Conservation (phyloP, 495 filamentous ascomycete genomes). For the Annulohypoxylon maeteangense region DNA sequence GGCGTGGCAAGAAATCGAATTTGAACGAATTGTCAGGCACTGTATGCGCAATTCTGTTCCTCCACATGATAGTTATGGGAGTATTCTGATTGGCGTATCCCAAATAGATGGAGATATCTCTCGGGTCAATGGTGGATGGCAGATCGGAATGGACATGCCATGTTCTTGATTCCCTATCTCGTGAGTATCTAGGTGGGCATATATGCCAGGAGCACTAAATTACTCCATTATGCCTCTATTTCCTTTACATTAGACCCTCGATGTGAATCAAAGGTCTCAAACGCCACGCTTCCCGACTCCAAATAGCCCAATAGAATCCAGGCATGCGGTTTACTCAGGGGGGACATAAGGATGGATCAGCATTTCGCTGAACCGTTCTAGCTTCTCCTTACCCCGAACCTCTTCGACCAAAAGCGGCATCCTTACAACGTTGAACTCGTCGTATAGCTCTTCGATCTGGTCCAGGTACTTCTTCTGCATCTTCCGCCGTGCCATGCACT, state of each 20-base stretch:
- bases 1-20: not conserved
- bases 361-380: constrained; percentile 96
- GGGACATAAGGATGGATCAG: constrained; percentile 85
- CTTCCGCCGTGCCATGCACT: constrained; percentile 92
- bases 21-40: not conserved
- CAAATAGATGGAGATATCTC: too few relatives aligned
- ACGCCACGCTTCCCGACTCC: constrained; percentile 36
- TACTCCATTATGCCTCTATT: constrained; percentile 16
- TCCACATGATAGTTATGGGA: not conserved
- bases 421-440: constrained; percentile 98
- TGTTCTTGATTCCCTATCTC: constrained; percentile 2
- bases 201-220: not conserved
- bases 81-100: not conserved
- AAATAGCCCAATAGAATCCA: constrained; percentile 30
- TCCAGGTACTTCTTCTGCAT: constrained; percentile 99
- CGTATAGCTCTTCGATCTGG: constrained; percentile 98
- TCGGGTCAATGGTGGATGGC: not conserved
- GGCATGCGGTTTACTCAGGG: constrained; percentile 61
- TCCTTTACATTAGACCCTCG: not conserved
- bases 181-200: not conserved
- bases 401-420: constrained; percentile 97
- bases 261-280: constrained; percentile 14
- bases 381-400: constrained; percentile 90
- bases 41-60: not conserved
- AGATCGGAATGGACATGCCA: not conserved